A percentile compares a stretch with the other conserved stretches of the same genome.
Conservation (phyloP, 805 yeast genomes). For the Yarrowia yakushimensis region DNA sequence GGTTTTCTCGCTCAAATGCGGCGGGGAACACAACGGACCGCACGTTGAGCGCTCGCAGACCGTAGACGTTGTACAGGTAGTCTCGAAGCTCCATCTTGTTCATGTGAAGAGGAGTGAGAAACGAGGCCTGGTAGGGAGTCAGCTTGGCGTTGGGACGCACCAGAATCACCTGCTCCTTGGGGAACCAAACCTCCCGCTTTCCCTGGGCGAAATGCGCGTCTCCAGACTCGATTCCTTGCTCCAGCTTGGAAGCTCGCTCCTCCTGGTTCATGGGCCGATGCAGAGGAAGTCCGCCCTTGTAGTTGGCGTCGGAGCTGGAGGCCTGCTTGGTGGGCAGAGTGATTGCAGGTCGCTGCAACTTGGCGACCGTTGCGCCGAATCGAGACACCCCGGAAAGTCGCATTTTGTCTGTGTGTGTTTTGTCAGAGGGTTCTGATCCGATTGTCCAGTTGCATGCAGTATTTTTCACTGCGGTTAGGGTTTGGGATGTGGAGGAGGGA, state of each 20-base stretch:
- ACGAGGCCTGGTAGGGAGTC: slow-evolving; percentile 95
- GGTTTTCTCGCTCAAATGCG: slow-evolving; percentile 57
- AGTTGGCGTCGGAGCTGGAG: not conserved
- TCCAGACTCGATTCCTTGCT: slow-evolving; percentile 9
- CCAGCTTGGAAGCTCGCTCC: slow-evolving; percentile 2
- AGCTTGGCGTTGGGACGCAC: slow-evolving; percentile 93
- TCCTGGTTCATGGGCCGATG: slow-evolving; percentile 16
- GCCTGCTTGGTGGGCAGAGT: slow-evolving; percentile 18
- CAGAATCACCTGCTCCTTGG: slow-evolving; percentile 75
- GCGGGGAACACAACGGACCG: slow-evolving; percentile 83
- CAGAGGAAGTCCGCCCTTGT: slow-evolving; percentile 11
- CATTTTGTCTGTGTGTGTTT: not conserved
- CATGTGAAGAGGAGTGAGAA: slow-evolving; percentile 88
- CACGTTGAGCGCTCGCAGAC: slow-evolving; percentile 81
- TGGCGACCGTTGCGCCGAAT: slow-evolving; percentile 15
- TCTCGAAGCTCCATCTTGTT: slow-evolving; percentile 94
- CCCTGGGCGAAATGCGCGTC: slow-evolving; percentile 77
- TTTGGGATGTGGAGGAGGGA: not conserved
- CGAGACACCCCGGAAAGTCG: slow-evolving; percentile 25
- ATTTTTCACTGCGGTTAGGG: slow-evolving; percentile 19
- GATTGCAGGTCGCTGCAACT: slow-evolving; percentile 5
- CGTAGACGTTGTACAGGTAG: slow-evolving; percentile 85
- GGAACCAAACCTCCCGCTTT: slow-evolving; percentile 71
- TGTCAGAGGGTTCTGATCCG: not conserved
- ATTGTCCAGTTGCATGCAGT: not conserved